These are phyloP conservation scores for Orbilia quercus DNA, from an alignment of 2,329 filamentous ascomycete genomes.

Conservation along the genomic window DNA sequence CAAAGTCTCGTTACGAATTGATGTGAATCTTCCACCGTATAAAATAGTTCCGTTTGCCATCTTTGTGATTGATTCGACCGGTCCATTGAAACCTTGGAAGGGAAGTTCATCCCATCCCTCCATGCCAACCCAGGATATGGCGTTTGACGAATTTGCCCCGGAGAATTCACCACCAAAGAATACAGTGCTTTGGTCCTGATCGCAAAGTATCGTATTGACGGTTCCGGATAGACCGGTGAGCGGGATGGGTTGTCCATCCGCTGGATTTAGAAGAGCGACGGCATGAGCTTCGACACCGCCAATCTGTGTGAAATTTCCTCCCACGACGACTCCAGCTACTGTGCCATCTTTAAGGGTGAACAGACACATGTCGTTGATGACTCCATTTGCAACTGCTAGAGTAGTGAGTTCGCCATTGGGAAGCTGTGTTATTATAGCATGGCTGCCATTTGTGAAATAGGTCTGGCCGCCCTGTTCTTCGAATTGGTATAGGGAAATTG, in stretches of 20 bases:
- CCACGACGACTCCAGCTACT: constrained; percentile 80
- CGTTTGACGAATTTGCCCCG: constrained; percentile 84
- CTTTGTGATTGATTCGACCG: constrained; percentile 85
- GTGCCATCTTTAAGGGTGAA: constrained; percentile 75
- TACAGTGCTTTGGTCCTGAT: constrained; percentile 78
- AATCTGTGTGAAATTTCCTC: constrained; percentile 94
- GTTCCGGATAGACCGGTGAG: constrained; percentile 83
- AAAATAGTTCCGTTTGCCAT: constrained; percentile 84
- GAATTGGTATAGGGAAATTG: constrained; percentile 89
- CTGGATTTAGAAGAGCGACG: constrained; percentile 82
- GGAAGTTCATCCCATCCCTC: constrained; percentile 81
- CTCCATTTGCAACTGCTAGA: constrained; percentile 80
- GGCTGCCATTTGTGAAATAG: constrained; percentile 78
- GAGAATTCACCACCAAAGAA: constrained; percentile 91
- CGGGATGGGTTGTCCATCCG: constrained; percentile 76
- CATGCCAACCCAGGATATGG: constrained; percentile 79
- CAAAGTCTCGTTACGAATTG: constrained; percentile 81
- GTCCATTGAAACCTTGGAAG: constrained; percentile 94
- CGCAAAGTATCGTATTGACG: constrained; percentile 85
- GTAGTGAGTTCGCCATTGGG: constrained; percentile 85
- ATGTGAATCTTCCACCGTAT: constrained; percentile 90
- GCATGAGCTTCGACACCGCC: constrained; percentile 79
- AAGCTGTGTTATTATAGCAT: constrained; percentile 81
- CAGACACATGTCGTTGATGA: constrained; percentile 88
- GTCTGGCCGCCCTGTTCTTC: constrained; percentile 78